These are phyloP conservation scores for Puccinellia tenuiflora DNA, from an alignment of 176 grass and related monocot genomes.

Conservation along the genomic window DNA sequence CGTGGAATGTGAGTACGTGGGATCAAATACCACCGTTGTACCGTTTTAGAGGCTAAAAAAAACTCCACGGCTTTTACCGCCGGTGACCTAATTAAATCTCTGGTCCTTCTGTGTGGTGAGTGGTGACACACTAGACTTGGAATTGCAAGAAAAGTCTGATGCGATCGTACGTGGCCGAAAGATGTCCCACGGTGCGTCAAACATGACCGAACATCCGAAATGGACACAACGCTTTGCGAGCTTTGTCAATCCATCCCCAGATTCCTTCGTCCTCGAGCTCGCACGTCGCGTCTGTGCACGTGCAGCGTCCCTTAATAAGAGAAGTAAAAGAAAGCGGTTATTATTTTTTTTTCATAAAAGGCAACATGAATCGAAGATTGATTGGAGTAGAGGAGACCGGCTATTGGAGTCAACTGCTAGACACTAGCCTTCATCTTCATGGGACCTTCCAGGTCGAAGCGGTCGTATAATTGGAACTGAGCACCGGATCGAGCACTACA, in stretches of 20 bases:
- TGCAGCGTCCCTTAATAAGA: not conserved
- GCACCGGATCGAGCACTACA: too few species aligned
- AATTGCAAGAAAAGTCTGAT: not conserved
- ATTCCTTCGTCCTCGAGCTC: not conserved
- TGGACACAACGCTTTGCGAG: not conserved
- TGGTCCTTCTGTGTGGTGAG: too few species aligned
- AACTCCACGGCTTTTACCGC: too few species aligned
- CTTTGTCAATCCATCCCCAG: not conserved
- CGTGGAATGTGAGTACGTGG: too few species aligned
- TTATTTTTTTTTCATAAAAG: too few species aligned
- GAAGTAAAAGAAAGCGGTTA: not conserved
- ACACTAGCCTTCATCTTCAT: not conserved
- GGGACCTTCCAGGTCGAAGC: too few species aligned
- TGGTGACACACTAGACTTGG: too few species aligned
- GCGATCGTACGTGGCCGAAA: not conserved
- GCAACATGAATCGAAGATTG: not conserved
- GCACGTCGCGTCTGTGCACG: not conserved
- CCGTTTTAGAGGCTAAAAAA: too few species aligned
- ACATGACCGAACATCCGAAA: not conserved
- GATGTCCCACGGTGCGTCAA: not conserved
- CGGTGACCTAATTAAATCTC: too few species aligned
- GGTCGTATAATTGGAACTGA: too few species aligned
- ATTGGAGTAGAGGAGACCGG: not conserved
- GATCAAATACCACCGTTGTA: too few species aligned
- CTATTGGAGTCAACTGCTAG: not conserved